These are phyloP conservation scores for Phytophthora hibernalis DNA, from an alignment of 352 stramenopile genomes.

Conservation along the genomic window DNA sequence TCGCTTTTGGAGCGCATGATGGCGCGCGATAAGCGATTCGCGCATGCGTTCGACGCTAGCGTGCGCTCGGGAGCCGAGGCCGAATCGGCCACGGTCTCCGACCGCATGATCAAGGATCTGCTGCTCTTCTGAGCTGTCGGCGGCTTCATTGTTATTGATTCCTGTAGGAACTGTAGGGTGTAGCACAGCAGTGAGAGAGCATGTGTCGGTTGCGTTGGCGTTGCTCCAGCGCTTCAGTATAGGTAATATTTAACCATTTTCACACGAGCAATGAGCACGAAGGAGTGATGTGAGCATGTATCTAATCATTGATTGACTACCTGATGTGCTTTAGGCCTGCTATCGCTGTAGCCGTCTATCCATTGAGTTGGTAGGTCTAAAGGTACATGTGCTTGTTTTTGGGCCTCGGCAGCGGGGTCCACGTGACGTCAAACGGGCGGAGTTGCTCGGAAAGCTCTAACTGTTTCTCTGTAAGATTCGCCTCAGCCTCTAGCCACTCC, in stretches of 20 bases:
- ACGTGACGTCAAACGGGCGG: slow-evolving; percentile 81
- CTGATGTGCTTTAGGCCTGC: slow-evolving; percentile 26
- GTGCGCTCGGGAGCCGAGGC: slow-evolving; percentile 49
- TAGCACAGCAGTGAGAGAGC: slow-evolving; percentile 9
- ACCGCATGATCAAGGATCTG: slow-evolving; percentile 88
- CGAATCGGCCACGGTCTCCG: slow-evolving; percentile 72
- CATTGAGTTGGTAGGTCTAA: slow-evolving; percentile 39
- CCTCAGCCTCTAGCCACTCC: slow-evolving; percentile 45
- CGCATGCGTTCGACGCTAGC: slow-evolving; percentile 53
- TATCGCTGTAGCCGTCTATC: slow-evolving; percentile 22
- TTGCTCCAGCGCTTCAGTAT: slow-evolving; percentile 11
- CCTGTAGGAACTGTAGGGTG: slow-evolving; percentile 26
- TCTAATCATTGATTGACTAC: slow-evolving; percentile 37
- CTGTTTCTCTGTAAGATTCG: slow-evolving; percentile 46
- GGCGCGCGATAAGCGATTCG: slow-evolving; percentile 78
- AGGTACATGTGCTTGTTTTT: slow-evolving; percentile 87
- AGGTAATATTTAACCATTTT: slow-evolving; percentile 35
- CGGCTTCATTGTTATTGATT: slow-evolving; percentile 25
- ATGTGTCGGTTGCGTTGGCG: slow-evolving; percentile 2
- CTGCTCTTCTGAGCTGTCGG: slow-evolving; percentile 68
- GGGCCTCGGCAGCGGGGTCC: slow-evolving; percentile 57
- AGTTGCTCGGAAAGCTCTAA: slow-evolving; percentile 48
- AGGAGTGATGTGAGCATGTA: slow-evolving; percentile 10
- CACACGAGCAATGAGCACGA: neutral
- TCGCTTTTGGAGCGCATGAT: slow-evolving; percentile 85